Percentiles rank a stretch among this genome's conserved stretches.
Evolutionary conservation across 169 alveolate species (phyloP).

Genomic region (Perkinsus marinus): DNA sequence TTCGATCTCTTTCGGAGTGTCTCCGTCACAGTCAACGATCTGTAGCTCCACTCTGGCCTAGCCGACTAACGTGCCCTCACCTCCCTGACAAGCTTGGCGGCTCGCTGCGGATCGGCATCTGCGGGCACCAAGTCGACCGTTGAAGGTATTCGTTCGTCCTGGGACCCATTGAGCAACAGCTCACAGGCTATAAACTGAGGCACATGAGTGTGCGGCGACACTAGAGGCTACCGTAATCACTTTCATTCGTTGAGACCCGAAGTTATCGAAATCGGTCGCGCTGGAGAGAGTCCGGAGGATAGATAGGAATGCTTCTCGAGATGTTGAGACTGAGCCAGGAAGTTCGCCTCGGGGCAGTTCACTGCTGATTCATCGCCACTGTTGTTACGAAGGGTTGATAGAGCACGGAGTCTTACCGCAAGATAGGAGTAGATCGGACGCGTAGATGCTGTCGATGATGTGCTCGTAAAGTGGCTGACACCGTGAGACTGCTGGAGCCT

Average conservation of each 20-base stretch:
- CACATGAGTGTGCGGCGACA: not conserved
- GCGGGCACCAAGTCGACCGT: not conserved
- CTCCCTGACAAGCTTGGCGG: not conserved
- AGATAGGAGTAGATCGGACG: not conserved
- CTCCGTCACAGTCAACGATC: not conserved
- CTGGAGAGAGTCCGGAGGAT: not conserved
- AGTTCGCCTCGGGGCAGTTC: not conserved
- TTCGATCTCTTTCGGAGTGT: not conserved
- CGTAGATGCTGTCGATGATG: not conserved
- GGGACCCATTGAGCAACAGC: not conserved
- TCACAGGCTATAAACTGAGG: not conserved
- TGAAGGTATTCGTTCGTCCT: not conserved
- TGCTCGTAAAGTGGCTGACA: not conserved
- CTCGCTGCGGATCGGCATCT: not conserved
- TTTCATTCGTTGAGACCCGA: not conserved
- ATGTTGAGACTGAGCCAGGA: not conserved
- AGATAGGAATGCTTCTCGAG: not conserved
- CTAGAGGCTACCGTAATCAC: not conserved
- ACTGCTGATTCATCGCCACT: too few species aligned
- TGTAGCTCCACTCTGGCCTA: not conserved
- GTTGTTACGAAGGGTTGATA: too few species aligned
- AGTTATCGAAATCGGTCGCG: not conserved
- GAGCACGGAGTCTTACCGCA: not conserved
- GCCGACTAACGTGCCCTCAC: not conserved
- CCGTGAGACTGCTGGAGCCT: not conserved